Base-by-base conservation (phyloP, 768 basidiomycete species). In the Dentipellis sp. region DNA sequence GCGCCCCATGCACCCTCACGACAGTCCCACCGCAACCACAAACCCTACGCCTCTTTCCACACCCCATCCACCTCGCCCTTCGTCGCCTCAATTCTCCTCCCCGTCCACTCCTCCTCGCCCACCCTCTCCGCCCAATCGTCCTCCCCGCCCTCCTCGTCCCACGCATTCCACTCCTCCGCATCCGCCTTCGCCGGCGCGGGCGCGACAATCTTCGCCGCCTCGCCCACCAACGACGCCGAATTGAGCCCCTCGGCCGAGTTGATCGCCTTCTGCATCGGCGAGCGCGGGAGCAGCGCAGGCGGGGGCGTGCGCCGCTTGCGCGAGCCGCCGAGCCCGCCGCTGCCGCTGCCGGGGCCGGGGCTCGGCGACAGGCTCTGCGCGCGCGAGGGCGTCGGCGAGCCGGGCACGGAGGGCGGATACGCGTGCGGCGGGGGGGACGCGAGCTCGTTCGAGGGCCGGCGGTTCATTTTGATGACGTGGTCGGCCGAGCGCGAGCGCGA, bases 351-450 rank as follows among this genome's bases (percentile, higher is more conserved):
- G 12, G 40, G 14, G 19, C 50, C 58, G 14, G 64, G 56, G 0
- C 58, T 49, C 4, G 65, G 62, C 17, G 68, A 67, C n/a, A 35
- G 57, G 49, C 68, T 68, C 14, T 46, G 54, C 37, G 67, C 63
- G 7, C 67, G 69, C 61, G 73, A 64, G 42, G 72, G 62, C 5
- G 71, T 74, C 1, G 76, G 67, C 40, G 74, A 63, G 60, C 77
- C 74, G 16, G 72, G 67, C 21, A 75, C 69, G 60, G 75, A 79
- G 12, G 86, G 86, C 34, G 86, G 86, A 64, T 88, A 87, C 22
- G 80, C 75, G 60, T 85, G 81, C 50, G 45, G 34, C 22, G 55
- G 2, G 3, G 29, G 29, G 29, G 29, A 29, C 59, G 45, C 11
- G 63, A 65, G 2, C 10, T 35, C 34, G 34, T 52, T 35, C 21